Base-by-base conservation (phyloP, 2,329 filamentous ascomycete species). In the Penicillium aurantiogriseum region DNA sequence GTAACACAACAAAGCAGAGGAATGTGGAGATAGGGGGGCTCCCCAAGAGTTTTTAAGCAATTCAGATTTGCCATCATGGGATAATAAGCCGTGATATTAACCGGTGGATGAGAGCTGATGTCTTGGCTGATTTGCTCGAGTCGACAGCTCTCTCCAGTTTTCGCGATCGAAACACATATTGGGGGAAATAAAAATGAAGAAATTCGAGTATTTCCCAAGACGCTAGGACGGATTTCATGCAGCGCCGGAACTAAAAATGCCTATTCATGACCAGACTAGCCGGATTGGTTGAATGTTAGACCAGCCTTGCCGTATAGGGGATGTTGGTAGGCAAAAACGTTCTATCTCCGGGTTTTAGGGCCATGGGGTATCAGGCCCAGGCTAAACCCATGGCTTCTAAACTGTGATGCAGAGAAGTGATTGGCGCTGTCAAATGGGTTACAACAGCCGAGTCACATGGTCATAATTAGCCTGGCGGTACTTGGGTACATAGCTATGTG, bases 101-200 rank as follows among this genome's bases (percentile, higher is more conserved):
- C 52, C 52, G 60, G 58, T 17, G 45, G 46, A 48, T 46, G 8
- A 31, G 42, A 17, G n/a, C 23, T 59, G 48, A 43, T 46, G 45
- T 40, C 44, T 51, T 38, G 35, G 44, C 52, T 48, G n/a, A 13
- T 10, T 19, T 54, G 39, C 21, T 23, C 27, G 39, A n/a, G 42
- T 27, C 10, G 17, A 40, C 15, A 45, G 29, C 33, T 47, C 46
- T 53, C 45, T 38, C 49, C 45, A 11, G 53, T 31, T 46, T 45
- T 19, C 25, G 13, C 6, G n/a, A 36, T 44, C 21, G 13, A 56
- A 31, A 27, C 33, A 23, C 49, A 10, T 21, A 29, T 23, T 25
- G 8, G 31, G 21, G n/a, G 19, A 45, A 9, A 21, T 10, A 31
- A 5, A 25, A 17, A 13, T 9, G 33, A 46, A 39, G 10, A 17